These are phyloP conservation scores for Calonectria hongkongensis DNA, from an alignment of 2,329 filamentous ascomycete genomes.

Conservation along the genomic window DNA sequence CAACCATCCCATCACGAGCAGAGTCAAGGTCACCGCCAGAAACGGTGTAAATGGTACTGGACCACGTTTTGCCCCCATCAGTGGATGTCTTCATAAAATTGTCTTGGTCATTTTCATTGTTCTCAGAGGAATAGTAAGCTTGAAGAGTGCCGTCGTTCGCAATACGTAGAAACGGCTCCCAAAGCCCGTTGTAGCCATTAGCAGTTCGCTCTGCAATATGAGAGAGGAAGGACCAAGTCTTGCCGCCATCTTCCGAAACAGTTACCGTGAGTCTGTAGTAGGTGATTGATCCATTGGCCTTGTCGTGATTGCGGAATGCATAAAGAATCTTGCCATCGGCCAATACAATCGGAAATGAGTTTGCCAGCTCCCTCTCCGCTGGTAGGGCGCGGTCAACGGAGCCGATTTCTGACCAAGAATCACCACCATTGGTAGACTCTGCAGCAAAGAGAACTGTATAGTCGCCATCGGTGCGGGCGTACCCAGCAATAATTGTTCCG, in stretches of 20 bases:
- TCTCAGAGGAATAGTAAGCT: slow-evolving; percentile 15
- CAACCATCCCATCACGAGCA: slow-evolving; percentile 16
- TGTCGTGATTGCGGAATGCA: slow-evolving; percentile 20
- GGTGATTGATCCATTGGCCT: neutral
- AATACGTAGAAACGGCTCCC: slow-evolving; percentile 15
- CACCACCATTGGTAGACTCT: neutral
- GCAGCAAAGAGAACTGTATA: neutral
- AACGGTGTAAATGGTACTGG: neutral
- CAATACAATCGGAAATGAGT: slow-evolving; percentile 8
- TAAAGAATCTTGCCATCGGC: slow-evolving; percentile 5
- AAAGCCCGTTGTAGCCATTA: neutral
- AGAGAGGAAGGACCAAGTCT: neutral
- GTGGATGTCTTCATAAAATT: slow-evolving; percentile 16
- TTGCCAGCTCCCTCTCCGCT: neutral
- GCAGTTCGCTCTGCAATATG: slow-evolving; percentile 6
- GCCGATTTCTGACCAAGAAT: slow-evolving; percentile 8
- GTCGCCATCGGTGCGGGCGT: neutral
- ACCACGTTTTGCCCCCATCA: neutral
- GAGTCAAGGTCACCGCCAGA: neutral
- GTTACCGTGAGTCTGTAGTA: neutral
- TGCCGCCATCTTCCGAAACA: neutral
- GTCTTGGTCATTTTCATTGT: neutral
- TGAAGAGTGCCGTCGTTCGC: neutral
- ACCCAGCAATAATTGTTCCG: neutral
- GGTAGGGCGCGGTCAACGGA: slow-evolving; percentile 5